Evolutionary conservation across 176 grass and related monocot species (phyloP), one percentile per base, ranked within the genome.

Genomic region (Zizania latifolia): DNA sequence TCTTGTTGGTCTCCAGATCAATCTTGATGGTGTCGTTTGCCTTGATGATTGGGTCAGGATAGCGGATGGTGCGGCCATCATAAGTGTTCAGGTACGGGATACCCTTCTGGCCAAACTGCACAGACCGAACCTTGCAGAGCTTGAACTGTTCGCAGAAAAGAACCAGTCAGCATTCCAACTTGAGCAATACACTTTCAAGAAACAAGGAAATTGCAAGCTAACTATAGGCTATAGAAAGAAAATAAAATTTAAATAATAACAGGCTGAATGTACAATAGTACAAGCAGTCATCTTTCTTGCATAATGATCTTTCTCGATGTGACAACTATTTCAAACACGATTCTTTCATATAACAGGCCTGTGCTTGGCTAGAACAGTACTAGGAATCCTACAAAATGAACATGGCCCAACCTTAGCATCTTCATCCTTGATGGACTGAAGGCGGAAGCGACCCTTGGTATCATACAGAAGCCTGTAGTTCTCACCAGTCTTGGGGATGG

Each of bases 401-500:
- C 10, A 58, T 58, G 4, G 2, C 11, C 55, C 14, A 12, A 58
- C 81, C 81, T 90, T 86, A 32, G 87, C 65, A 26, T 90, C 87
- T 15, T 86, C 87, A 56, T 90, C 87, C 51, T 63, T 83, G 22
- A 86, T 15, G 4, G 87, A 60, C 51, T 82, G 83, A 54, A 90
- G 74, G 16, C 78, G 61, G 74, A 90, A 90, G 14, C 83, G 83
- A 0, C 87, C 83, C 78, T 90, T 90, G 73, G 83, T 90, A 33
- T 86, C 88, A 69, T 90, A 90, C 29, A 89, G 72, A 43, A 90
- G 67, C 37, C 83, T 63, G 74, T 83, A 90, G 74, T 86, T 90
- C 68, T 90, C 83, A 45, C 33, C 66, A 6, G 83, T 90, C 74
- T 86, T 90, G 1, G 83, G 88, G 58, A 90, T 90, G 13, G 88